Evolutionary conservation across 2,329 filamentous ascomycete species (phyloP), one percentile per base, ranked within the genome.

Genomic region (Arachnopeziza araneosa): DNA sequence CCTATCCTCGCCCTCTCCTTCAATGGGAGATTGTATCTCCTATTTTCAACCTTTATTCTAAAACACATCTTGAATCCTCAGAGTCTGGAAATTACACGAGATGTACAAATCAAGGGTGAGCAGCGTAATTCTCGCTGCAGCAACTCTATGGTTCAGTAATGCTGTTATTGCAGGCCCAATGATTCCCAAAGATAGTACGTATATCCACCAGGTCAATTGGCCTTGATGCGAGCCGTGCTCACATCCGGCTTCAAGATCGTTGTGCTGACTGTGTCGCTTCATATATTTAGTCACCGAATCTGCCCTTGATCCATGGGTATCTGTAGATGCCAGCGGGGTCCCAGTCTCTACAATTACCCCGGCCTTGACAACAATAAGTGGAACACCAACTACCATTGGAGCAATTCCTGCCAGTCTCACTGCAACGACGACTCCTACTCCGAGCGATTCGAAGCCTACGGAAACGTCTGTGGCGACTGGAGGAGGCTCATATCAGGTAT

Each of bases 401-500:
- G 60, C 63, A 23, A 61, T 59, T 24, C 68, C 68, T 4, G 63
- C 60, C 48, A 59, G 51, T 22, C 57, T 68, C 56, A 70, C 67
- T 22, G 60, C 60, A 44, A 65, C 59, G 7, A 64, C 59, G 1
- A 64, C 61, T 21, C 56, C 60, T n/a, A 65, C 58, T 21, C 55
- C 63, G 24, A 56, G 50, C 9, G 61, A 61, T 51, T 51, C 59
- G 12, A 60, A 56, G 8, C 55, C 62, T 26, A 63, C 64, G 17
- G 55, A 54, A 50, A 63, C 65, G 36, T 60, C 61, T n/a, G 58
- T 59, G 32, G 54, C 64, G 19, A 68, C 63, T 19, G 64, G 61
- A 23, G 69, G 68, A 51, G 69, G 68, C 22, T 65, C 67, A 17
- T 70, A 67, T 56, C 57, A 69, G 52, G 63, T 70, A 24, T 72